Evolutionary conservation across 495 filamentous ascomycete genomes (phyloP).

Genomic region (Barbatosphaeria neglecta): DNA sequence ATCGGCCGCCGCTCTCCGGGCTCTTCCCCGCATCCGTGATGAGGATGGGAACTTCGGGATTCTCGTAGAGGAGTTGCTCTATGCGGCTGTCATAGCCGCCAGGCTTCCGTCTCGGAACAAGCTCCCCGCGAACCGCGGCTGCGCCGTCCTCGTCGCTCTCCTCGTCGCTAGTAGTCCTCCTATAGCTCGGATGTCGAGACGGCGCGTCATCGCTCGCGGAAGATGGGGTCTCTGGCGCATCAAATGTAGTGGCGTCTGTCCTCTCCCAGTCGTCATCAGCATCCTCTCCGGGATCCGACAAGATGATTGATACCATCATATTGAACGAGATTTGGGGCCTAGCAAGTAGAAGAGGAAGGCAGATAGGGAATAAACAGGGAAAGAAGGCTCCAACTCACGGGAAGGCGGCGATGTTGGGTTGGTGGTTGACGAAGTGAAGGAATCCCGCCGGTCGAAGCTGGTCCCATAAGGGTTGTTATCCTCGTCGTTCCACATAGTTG

Average conservation of each 20-base stretch:
- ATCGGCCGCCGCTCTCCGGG: constrained; percentile 73
- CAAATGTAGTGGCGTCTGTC: constrained; percentile 32
- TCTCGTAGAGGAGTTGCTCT: constrained; percentile 92
- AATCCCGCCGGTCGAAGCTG: constrained; percentile 74
- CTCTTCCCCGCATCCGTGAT: constrained; percentile 96
- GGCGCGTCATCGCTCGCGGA: constrained; percentile 29
- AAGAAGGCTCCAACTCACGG: not conserved
- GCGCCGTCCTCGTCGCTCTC: constrained; percentile 42
- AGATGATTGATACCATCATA: constrained; percentile 21
- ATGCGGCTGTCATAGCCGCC: constrained; percentile 88
- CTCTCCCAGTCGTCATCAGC: constrained; percentile 28
- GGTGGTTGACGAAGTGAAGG: constrained; percentile 58
- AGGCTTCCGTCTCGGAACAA: constrained; percentile 53
- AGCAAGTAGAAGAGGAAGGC: not conserved
- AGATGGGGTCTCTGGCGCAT: constrained; percentile 31
- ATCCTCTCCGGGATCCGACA: constrained; percentile 19
- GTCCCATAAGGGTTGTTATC: constrained; percentile 82
- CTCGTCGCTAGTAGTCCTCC: constrained; percentile 13
- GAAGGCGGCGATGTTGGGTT: constrained; percentile 48
- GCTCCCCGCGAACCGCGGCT: constrained; percentile 37
- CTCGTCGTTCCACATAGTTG: constrained; percentile 75
- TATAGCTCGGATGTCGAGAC: constrained; percentile 16
- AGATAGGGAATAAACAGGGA: no score
- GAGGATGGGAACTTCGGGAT: constrained; percentile 74
- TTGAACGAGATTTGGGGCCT: not conserved